These are phyloP conservation scores for Byssoonygena ceratinophila DNA, from an alignment of 2,329 filamentous ascomycete genomes.

Conservation along the genomic window DNA sequence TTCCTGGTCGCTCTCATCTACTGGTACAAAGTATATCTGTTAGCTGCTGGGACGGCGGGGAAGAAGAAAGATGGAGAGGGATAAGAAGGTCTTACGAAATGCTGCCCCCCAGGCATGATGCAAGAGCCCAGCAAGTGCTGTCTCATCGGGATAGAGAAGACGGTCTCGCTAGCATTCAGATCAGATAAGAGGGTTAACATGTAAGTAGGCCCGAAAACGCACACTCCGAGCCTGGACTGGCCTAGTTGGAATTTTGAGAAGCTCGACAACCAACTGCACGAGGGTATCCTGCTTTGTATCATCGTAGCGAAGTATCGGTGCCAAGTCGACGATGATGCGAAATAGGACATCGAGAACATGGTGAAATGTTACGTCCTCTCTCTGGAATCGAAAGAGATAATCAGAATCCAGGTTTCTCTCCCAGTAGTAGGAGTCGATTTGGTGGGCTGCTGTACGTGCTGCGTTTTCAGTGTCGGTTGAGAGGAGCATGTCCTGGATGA, in stretches of 20 bases:
- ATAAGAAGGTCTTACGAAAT: neutral
- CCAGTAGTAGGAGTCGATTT: constrained; percentile 9
- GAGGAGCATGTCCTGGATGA: constrained; percentile 7
- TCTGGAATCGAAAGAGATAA: neutral
- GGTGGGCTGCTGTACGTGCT: neutral
- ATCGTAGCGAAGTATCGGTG: constrained; percentile 1
- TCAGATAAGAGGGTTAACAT: neutral
- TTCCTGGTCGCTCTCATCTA: neutral
- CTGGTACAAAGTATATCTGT: neutral
- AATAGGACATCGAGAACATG: neutral
- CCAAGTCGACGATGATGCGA: neutral
- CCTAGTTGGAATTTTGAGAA: constrained; percentile 4
- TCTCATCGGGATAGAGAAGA: neutral
- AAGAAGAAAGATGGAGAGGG: neutral
- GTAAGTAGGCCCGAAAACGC: neutral
- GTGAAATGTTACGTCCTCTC: neutral
- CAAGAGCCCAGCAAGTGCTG: neutral
- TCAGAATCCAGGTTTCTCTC: neutral
- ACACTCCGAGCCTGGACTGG: neutral
- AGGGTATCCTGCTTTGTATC: constrained; percentile 8
- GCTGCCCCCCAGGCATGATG: neutral
- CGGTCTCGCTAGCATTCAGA: neutral
- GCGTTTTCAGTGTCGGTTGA: neutral
- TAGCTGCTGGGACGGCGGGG: neutral
- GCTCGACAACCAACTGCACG: constrained; percentile 2